Percentiles rank a stretch among this genome's conserved stretches.
phyloP scores from a whole-genome alignment of 2,329 filamentous ascomycete genomes.

The Thelonectria olida region DNA sequence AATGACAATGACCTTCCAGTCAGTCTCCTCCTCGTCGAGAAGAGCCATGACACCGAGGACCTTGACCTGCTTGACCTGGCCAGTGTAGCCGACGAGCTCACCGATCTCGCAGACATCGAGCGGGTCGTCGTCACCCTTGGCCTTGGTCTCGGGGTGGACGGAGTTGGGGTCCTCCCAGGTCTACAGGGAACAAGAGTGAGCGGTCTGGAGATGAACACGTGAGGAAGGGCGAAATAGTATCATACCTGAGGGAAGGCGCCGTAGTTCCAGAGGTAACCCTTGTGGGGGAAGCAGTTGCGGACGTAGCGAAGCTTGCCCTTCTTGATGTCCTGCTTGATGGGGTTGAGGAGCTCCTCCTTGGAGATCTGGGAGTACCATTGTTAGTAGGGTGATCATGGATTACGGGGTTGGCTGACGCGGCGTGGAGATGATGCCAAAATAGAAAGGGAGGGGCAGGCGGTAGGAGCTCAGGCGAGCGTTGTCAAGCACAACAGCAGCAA shows the following conservation, averaged over 20 bases:
- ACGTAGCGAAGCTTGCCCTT: conserved; percentile 99
- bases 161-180: conserved; percentile 99
- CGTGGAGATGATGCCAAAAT: conserved; percentile 20
- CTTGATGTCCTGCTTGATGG: conserved; percentile 99
- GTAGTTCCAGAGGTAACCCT: conserved; percentile 99
- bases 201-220: conserved; percentile 1
- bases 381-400: conserved; percentile 31
- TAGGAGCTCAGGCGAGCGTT: conserved; percentile 21
- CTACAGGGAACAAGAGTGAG: conserved; percentile 55
- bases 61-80: conserved; percentile 99
- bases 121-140: conserved; percentile 99
- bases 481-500: not conserved
- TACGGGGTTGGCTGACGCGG: not conserved
- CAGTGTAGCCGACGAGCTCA: conserved; percentile 94
- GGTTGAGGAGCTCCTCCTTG: conserved; percentile 98
- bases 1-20: conserved; percentile 99
- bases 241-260: conserved; percentile 97
- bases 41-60: conserved; percentile 99
- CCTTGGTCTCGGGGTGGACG: conserved; percentile 98
- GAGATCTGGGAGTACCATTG: conserved; percentile 75
- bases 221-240: conserved; percentile 12
- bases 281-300: conserved; percentile 99
- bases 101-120: conserved; percentile 99
- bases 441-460: conserved; percentile 24
- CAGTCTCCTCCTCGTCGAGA: conserved; percentile 98